Evolutionary conservation across 805 yeast genomes (phyloP).

Genomic region (Cyberlindnera subsufficiens): DNA sequence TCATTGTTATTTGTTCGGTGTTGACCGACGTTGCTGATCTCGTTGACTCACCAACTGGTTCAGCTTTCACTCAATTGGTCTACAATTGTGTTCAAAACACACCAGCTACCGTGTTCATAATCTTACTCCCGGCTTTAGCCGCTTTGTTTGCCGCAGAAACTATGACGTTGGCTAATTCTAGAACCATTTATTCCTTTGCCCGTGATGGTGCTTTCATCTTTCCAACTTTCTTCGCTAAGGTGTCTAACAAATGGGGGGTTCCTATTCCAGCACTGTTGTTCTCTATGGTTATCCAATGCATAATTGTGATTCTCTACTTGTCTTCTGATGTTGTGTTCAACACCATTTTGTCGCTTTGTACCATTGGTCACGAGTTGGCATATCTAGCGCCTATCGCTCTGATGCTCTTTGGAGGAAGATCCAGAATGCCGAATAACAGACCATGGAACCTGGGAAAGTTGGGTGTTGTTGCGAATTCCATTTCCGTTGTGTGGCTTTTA

Average conservation of each 20-base stretch:
- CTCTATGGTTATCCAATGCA: constrained; percentile 20
- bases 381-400: constrained; percentile 26
- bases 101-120: constrained; percentile 24
- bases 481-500: constrained; percentile 17
- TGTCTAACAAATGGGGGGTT: constrained; percentile 21
- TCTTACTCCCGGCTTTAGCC: constrained; percentile 20
- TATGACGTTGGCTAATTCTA: constrained; percentile 27
- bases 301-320: constrained; percentile 26
- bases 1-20: constrained; percentile 26
- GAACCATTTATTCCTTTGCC: constrained; percentile 31
- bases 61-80: constrained; percentile 22
- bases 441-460: constrained; percentile 21
- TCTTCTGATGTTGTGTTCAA: constrained; percentile 27
- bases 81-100: constrained; percentile 23
- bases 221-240: constrained; percentile 24
- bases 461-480: constrained; percentile 17
- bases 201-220: constrained; percentile 29
- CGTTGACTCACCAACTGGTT: constrained; percentile 19
- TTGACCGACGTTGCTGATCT: constrained; percentile 18
- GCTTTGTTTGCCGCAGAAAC: constrained; percentile 23
- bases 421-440: constrained; percentile 17
- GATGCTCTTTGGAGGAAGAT: constrained; percentile 22
- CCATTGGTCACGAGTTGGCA: constrained; percentile 28
- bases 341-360: constrained; percentile 28
- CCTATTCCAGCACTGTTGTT: constrained; percentile 26